Conservation (phyloP, 805 yeast species). For the Saturnispora halmiae region DNA sequence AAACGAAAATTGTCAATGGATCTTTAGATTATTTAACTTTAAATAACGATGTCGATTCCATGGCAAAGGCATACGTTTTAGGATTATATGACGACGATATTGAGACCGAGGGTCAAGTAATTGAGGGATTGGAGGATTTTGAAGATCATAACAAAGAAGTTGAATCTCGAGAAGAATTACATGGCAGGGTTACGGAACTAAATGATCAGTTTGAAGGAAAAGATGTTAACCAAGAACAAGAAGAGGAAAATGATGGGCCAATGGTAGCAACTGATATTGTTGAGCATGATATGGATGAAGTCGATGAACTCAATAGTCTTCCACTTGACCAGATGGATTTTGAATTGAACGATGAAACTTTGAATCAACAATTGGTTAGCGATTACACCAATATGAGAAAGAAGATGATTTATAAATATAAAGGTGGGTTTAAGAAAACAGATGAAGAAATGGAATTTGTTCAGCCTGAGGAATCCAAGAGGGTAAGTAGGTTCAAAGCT, state of each 20-base stretch:
- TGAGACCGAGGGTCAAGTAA: constrained; percentile 45
- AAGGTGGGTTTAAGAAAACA: constrained; percentile 39
- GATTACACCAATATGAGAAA: constrained; percentile 52
- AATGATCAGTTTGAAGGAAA: constrained; percentile 14
- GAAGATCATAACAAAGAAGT: constrained; percentile 40
- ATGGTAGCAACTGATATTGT: constrained; percentile 36
- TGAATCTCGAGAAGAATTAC: constrained; percentile 26
- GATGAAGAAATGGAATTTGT: constrained; percentile 51
- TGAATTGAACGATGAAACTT: constrained; percentile 26
- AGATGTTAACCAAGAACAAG: constrained; percentile 28
- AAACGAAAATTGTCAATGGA: constrained; percentile 19
- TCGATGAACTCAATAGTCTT: constrained; percentile 16
- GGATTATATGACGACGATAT: constrained; percentile 57
- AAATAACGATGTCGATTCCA: constrained; percentile 41
- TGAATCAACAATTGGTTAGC: constrained; percentile 40
- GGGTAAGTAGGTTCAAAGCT: constrained; percentile 60
- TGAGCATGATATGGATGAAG: constrained; percentile 32
- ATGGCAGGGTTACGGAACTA: constrained; percentile 13
- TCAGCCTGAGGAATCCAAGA: constrained; percentile 51
- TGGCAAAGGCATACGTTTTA: constrained; percentile 52
- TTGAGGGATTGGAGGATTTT: constrained; percentile 47
- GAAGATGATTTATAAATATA: constrained; percentile 35
- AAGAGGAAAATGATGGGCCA: constrained; percentile 31
- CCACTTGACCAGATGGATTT: constrained; percentile 25
- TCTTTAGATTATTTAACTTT: constrained; percentile 34